A percentile compares a stretch with the other conserved stretches of the same genome.
Conservation (phyloP, 1,284 basidiomycete genomes). For the Flammula alnicola region DNA sequence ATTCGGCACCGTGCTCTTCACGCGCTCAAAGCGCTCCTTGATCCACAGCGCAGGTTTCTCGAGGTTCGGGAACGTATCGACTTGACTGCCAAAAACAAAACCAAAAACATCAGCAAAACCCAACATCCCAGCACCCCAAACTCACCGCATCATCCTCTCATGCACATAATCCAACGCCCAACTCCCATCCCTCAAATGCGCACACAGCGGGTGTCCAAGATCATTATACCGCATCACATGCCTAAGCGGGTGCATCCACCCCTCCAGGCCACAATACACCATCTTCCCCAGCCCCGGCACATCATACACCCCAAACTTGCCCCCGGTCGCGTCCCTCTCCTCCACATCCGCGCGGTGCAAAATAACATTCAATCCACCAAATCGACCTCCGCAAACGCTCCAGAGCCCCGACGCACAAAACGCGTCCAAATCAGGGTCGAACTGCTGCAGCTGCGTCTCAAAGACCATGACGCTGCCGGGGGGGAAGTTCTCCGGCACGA, state of each 20-base stretch:
- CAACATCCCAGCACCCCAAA: conserved; percentile 5
- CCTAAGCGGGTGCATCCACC: conserved; percentile 90
- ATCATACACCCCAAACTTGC: conserved; percentile 77
- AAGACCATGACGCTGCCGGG: conserved; percentile 93
- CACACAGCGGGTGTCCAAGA: conserved; percentile 88
- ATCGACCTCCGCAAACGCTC: conserved; percentile 78
- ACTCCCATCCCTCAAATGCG: conserved; percentile 81
- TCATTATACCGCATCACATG: conserved; percentile 89
- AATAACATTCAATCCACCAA: conserved; percentile 87
- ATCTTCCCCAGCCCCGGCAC: conserved; percentile 76
- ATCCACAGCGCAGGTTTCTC: conserved; percentile 80
- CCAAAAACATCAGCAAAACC: conserved; percentile 1
- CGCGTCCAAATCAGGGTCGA: conserved; percentile 68
- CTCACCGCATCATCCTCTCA: conserved; percentile 74
- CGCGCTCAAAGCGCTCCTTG: conserved; percentile 79
- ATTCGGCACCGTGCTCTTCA: conserved; percentile 75
- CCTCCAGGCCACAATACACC: conserved; percentile 91
- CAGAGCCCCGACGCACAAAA: conserved; percentile 73
- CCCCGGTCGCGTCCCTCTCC: conserved; percentile 83
- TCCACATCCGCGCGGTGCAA: conserved; percentile 88
- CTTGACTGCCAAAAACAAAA: conserved; percentile 56
- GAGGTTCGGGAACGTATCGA: conserved; percentile 68
- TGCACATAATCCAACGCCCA: conserved; percentile 92
- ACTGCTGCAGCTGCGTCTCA: conserved; percentile 77
- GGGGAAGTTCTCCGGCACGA: conserved; percentile 86